Base-by-base conservation (phyloP, 2,329 filamentous ascomycete species). In the Aspergillus udagawae region DNA sequence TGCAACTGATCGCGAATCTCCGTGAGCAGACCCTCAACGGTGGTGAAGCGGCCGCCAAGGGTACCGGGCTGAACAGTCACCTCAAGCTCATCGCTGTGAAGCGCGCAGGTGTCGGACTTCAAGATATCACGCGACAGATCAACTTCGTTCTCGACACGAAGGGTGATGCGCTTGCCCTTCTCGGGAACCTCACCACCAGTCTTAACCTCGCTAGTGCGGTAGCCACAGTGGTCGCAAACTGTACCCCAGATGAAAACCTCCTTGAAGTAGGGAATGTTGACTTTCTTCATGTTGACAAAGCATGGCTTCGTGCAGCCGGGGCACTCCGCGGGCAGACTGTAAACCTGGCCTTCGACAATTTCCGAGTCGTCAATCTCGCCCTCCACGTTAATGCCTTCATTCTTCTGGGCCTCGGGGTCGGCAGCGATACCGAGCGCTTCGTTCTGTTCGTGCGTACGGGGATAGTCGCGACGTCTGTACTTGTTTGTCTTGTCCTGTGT, bases 251-350 rank as follows among this genome's bases (percentile, higher is more conserved):
- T 82, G 44, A 97, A 87, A 3, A 99, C 94, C 71, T 97, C 91
- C 78, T 97, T 96, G 80, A 99, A 99, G 77, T 96, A 89, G 0
- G 94, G 94, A 61, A 99, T 97, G 68, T 96, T 91, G 56, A 97
- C 91, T 88, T 96, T 96, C 80, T 97, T 96, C 91, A 97, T 97
- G 75, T 96, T 92, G 9, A 95, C 96, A 3, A 86, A 86, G 77
- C 92, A 97, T 4, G 86, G 79, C 75, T 90, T 90, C 69, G 87
- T 87, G 80, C 94, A 99, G 60, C 91, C 93, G 0, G 94, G 94
- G 74, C 94, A 99, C 57, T 86, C 90, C 6, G 92, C 88, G 2
- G 93, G 93, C 77, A 99, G 94, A 58, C 86, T 87, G 79, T 97
- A 97, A 28, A 97, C 89, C 73, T 96, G 89, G 72, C 96, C 89